Conservation (phyloP, 352 stramenopile species). For the Globisporangium lucens region DNA sequence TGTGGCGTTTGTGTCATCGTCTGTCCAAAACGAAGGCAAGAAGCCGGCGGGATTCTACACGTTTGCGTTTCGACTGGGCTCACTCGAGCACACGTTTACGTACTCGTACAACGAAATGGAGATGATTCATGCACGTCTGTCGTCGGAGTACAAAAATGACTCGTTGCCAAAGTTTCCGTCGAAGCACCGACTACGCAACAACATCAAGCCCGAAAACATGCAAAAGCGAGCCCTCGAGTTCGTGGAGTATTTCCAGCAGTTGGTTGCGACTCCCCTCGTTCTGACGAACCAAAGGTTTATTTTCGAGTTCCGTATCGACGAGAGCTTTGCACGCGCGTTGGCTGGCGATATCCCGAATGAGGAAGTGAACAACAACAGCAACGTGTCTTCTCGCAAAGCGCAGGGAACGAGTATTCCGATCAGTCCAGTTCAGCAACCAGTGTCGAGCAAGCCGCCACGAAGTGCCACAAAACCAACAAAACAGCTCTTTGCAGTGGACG, state of each 20-base stretch:
- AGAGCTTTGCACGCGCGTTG: conserved; percentile 33
- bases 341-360: conserved; percentile 7
- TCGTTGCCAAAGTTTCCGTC: conserved; percentile 73
- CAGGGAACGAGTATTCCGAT: conserved; percentile 1
- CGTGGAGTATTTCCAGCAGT: conserved; percentile 65
- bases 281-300: conserved; percentile 59
- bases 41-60: conserved; percentile 68
- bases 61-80: conserved; percentile 44
- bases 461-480: conserved; percentile 28
- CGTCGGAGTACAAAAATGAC: conserved; percentile 23
- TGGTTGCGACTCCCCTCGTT: conserved; percentile 46
- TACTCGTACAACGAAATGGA: conserved; percentile 74
- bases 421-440: conserved; percentile 20
- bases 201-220: conserved; percentile 83
- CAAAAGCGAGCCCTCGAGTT: conserved; percentile 82
- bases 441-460: conserved; percentile 3
- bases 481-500: conserved; percentile 48
- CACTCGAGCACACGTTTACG: conserved; percentile 49
- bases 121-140: conserved; percentile 56
- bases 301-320: conserved; percentile 61
- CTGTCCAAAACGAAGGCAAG: conserved; percentile 56
- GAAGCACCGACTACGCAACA: conserved; percentile 73
- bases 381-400: conserved; percentile 7
- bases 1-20: conserved; percentile 52
- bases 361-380: conserved; percentile 12